Base-by-base conservation (phyloP, 2,329 filamentous ascomycete genomes). In the Cladophialophora exuberans region DNA sequence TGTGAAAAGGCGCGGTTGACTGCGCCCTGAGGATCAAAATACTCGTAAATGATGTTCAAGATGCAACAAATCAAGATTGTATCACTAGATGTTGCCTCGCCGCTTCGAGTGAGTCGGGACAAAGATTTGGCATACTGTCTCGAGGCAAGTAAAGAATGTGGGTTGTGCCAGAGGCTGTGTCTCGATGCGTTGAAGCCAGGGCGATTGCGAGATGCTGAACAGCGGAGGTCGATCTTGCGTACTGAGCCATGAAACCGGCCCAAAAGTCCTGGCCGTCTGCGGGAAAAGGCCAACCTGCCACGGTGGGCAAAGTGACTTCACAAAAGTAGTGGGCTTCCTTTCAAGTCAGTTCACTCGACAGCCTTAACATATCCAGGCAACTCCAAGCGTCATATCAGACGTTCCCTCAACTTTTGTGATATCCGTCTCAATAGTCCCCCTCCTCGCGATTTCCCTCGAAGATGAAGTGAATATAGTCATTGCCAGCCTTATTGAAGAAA, bases 51-150 rank as follows among this genome's bases (percentile, higher is more conserved):
- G 6, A 30, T 30, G 6, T 35, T 47, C 28, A 47, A 25, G 28
- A 47, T 13, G 11, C 28, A 47, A 47, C 30, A 47, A 13, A 47
- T 17, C 10, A 47, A 30, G 9, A 47, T 20, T 22, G 44, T 47
- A 11, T 47, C 44, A 18, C 22, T 18, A 28, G 17, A 25, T 9
- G 25, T 47, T 6, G n/a, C 20, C 15, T 25, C 44, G 13, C n/a
- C 25, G 7, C 22, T 30, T 35, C 30, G 28, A 7, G 15, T 33
- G 44, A 47, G 22, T 15, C 26, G 20, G 42, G 22, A 18, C 30
- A 47, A 20, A 11, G 30, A 28, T 47, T 36, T 31, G 17, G 23
- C 11, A 35, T 47, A 25, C 20, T 47, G 23, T 17, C 10, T 33
- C 1, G 44, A 47, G 5, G 44, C 44, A 18, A 47, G 22, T 31